Base-by-base conservation (phyloP, 1,139 yeast species). In the Suhomyces kunorum region DNA sequence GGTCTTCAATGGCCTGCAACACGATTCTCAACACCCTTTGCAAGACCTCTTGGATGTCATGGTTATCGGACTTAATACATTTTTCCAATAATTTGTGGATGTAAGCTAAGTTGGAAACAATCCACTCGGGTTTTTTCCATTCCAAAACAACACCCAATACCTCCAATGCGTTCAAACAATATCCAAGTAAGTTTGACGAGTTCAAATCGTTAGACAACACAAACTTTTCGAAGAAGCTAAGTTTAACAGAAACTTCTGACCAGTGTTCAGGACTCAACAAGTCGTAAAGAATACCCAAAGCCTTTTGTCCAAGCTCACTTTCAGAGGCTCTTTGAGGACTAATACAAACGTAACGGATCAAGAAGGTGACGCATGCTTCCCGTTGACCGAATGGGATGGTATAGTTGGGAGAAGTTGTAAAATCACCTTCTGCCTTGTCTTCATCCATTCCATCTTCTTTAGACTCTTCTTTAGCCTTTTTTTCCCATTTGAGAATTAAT, bases 291-390 rank as follows among this genome's bases (percentile, higher is more conserved):
- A 89, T 81, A 9, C 81, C 83, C 40, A 94, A 64, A 0, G 96
- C 92, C 40, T 88, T 79, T 47, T 83, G 83, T 6, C 96, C 95
- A 11, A 88, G 67, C 43, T 86, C 89, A 54, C 83, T 83, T 48
- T 89, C 96, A 0, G 92, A 79, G 0, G 92, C 92, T 48, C 94
- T 75, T 45, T 86, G 90, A 3, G 89, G 89, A 42, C 90, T 82
- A 34, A 89, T 82, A 61, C 98, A 90, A 27, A 90, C 85, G 53
- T 87, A 89, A 41, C 98, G 72, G 34, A 92, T 86, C 54, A 94
- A 71, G 58, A 87, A 90, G 0, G 96, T 89, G n/a, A 89, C 83
- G 58, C 95, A 88, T 0, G 96, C 88, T 59, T 90, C 98, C 33
- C 95, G 73, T 56, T 87, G 90, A 16, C 84, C 80, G 47, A 84